Base-by-base conservation (phyloP, 2,329 filamentous ascomycete species). In the Nemania abortiva region DNA sequence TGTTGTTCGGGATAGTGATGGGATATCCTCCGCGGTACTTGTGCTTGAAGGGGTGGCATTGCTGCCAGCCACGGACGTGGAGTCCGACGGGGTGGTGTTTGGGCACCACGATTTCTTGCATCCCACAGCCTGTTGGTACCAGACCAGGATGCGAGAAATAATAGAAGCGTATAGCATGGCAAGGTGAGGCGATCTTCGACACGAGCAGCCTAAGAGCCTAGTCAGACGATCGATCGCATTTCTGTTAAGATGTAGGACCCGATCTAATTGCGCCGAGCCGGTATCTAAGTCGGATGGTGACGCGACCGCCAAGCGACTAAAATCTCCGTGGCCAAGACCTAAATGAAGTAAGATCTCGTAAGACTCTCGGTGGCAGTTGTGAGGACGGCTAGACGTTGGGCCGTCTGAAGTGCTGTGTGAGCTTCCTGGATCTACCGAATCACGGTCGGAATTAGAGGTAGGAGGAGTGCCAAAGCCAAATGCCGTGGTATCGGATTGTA, bases 101-200 rank as follows among this genome's bases (percentile, higher is more conserved):
- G 37, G 37, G 13, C 37, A 42, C 37, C 37, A 42, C 37, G 37
- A 42, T 15, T 42, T 42, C 37, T 42, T 42, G 37, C 37, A 42
- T 3, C 37, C 37, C 13, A 42, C 45, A 3, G 57, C 57, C 45
- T 60, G 42, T 24, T 39, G 42, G 27, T 60, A 60, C 42, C 57
- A 52, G 22, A 49, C 24, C 9, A 60, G 47, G n/a, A 60, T 60
- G 42, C 42, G 42, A 13, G 57, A 60, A 42, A 60, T 18, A 42
- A 60, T 60, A 9, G 57, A 60, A 10, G 57, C 42, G 27, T 60
- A 60, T 9, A 60, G 57, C 42, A 60, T 50, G 18, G 45, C 45
- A 24, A 49, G 47, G 29, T 49, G 57, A 27, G 57, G 57, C 15
- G 57, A 47, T 18, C 57, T 42, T 11, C 39, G n/a, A 18, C 57